Evolutionary conservation across 768 basidiomycete genomes (phyloP).

Genomic region (Russula earlei): DNA sequence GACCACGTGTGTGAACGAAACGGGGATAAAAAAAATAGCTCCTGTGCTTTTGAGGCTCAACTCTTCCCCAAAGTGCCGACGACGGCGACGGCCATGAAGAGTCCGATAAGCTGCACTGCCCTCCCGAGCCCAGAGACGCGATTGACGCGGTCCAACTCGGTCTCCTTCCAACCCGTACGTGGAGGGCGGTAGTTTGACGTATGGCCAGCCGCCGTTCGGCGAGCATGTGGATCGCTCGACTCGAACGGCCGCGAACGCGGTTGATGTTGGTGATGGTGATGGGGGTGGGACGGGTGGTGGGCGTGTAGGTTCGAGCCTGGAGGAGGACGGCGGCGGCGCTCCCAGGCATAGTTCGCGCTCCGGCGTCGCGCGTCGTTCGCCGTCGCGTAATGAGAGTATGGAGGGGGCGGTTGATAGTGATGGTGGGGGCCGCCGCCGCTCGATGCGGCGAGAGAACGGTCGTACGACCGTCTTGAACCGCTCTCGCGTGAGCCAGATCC

Average conservation of each 20-base stretch:
- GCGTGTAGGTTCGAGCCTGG: slow-evolving; percentile 2
- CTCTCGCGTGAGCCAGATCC: background rate
- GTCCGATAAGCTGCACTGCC: slow-evolving; percentile 14
- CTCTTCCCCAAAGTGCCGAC: slow-evolving; percentile 10
- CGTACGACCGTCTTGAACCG: slow-evolving; percentile 27
- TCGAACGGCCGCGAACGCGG: background rate
- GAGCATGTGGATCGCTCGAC: background rate
- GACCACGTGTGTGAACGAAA: background rate
- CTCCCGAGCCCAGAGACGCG: slow-evolving; percentile 17
- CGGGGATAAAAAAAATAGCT: background rate
- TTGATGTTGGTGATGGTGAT: background rate
- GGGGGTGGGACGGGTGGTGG: too few relatives aligned
- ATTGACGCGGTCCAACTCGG: slow-evolving; percentile 11
- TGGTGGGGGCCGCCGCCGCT: background rate
- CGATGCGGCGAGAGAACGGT: slow-evolving; percentile 22
- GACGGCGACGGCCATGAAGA: slow-evolving; percentile 12
- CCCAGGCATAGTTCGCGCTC: slow-evolving; percentile 33
- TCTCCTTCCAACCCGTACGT: slow-evolving; percentile 14
- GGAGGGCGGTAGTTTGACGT: background rate
- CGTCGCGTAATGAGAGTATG: slow-evolving; percentile 17
- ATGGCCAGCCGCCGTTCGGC: background rate
- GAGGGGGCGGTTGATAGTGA: slow-evolving; percentile 10
- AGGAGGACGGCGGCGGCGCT: slow-evolving; percentile 21
- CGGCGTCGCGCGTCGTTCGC: slow-evolving; percentile 27
- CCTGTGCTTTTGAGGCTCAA: background rate